Evolutionary conservation across 169 alveolate genomes (phyloP).

Genomic region (Amoebophrya sp.): DNA sequence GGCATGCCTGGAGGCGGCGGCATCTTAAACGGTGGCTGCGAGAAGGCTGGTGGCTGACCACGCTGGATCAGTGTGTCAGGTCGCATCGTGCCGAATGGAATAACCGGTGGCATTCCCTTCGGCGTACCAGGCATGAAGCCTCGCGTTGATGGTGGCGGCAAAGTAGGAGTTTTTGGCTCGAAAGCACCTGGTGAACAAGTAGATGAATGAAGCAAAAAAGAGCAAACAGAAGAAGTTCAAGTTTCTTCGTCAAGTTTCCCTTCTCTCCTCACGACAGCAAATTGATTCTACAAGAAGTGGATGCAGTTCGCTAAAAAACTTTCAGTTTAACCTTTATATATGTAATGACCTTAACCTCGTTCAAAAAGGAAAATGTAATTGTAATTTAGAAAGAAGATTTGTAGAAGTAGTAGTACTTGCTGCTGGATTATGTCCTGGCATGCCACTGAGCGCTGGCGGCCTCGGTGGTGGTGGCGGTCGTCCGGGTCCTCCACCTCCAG

Average conservation of each 20-base stretch:
- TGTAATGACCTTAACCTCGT: no score
- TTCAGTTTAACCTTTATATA: no score
- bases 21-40: not conserved
- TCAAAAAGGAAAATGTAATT: no score
- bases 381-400: no score
- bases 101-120: not conserved
- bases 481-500: not conserved
- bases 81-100: not conserved
- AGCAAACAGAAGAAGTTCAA: no score
- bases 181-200: not conserved
- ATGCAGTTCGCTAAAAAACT: not conserved
- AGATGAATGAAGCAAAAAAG: not conserved
- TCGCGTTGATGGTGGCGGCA: not conserved
- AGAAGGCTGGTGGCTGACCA: slow-evolving; percentile 16
- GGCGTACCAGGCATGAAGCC: not conserved
- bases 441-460: not conserved
- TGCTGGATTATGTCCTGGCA: not conserved
- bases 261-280: not conserved
- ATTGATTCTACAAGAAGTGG: not conserved
- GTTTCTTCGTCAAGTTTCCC: not conserved
- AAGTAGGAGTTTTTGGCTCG: not conserved
- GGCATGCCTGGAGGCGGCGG: slow-evolving; percentile 16
- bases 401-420: no score
- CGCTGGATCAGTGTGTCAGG: not conserved
- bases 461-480: not conserved